A percentile compares a stretch with the other conserved stretches of the same genome.
Conservation (phyloP, 371 early-diverging fungal species). For the Haplosporangium sp. region DNA sequence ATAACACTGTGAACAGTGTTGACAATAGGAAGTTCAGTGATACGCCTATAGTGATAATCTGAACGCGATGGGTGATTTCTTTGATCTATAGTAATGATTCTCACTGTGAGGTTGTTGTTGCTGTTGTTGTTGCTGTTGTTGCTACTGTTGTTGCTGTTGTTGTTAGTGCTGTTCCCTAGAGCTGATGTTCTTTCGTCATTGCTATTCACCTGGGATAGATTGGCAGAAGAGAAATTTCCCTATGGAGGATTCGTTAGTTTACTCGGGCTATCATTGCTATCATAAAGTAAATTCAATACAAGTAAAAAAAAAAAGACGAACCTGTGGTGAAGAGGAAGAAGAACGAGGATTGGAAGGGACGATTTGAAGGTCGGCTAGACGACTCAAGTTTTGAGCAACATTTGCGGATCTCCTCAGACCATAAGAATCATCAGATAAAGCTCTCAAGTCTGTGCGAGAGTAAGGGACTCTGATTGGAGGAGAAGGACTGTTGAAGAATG, state of each 20-base stretch:
- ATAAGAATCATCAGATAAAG: slow-evolving; percentile 38
- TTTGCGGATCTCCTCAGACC: slow-evolving; percentile 18
- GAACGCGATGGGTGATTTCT: neutral
- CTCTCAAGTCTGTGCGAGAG: neutral
- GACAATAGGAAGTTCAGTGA: neutral
- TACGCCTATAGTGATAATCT: slow-evolving; percentile 1
- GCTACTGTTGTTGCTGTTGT: no score
- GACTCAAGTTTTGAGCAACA: slow-evolving; percentile 32
- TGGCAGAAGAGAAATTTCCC: neutral
- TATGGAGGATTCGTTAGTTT: no score
- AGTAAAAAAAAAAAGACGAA: neutral
- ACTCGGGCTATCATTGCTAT: no score
- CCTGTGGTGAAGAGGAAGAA: no score
- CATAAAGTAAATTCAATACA: no score
- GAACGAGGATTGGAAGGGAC: neutral
- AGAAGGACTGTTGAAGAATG: neutral
- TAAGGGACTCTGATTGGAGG: neutral
- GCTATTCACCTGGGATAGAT: neutral
- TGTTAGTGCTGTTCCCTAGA: neutral
- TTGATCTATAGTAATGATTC: no score
- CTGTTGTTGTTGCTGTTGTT: no score
- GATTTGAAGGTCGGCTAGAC: slow-evolving; percentile 9
- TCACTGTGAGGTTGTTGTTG: neutral
- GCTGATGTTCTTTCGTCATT: neutral
- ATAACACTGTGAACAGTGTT: neutral